Evolutionary conservation across 2,329 filamentous ascomycete species (phyloP).

Genomic region (Fusarium nodosum): DNA sequence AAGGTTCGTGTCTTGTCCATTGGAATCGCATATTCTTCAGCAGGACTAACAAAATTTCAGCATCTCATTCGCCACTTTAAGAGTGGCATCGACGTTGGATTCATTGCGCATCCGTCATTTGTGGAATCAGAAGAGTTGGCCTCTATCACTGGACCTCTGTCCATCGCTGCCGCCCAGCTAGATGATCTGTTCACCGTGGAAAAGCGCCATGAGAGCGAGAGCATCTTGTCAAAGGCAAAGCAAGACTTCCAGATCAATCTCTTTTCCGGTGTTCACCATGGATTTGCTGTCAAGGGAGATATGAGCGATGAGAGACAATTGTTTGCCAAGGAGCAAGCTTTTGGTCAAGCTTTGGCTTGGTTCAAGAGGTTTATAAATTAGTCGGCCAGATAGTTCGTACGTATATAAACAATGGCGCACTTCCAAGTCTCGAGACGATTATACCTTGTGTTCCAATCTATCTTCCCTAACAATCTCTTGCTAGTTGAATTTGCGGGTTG

Average conservation of each 20-base stretch:
- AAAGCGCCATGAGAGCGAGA: conserved; percentile 74
- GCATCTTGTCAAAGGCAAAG: conserved; percentile 68
- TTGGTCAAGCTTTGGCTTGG: conserved; percentile 82
- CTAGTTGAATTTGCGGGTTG: too few relatives aligned
- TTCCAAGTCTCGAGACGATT: not conserved
- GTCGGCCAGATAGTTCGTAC: not conserved
- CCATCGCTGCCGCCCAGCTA: conserved; percentile 74
- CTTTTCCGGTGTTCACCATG: conserved; percentile 78
- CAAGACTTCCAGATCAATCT: conserved; percentile 82
- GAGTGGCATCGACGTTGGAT: conserved; percentile 76
- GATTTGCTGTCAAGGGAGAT: conserved; percentile 80
- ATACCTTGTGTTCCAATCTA: too few relatives aligned
- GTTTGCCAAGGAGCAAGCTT: conserved; percentile 86
- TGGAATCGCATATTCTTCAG: rapidly evolving
- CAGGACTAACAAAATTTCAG: conserved; percentile 50
- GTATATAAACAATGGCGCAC: too few relatives aligned
- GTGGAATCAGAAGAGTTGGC: conserved; percentile 75
- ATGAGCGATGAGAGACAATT: conserved; percentile 64
- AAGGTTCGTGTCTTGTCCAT: conserved; percentile 61
- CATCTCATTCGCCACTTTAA: conserved; percentile 76
- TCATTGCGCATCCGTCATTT: conserved; percentile 82
- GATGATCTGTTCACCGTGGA: conserved; percentile 75
- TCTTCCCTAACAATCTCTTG: too few relatives aligned
- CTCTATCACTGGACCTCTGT: conserved; percentile 75
- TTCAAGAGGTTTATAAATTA: conserved; percentile 58